Conservation (phyloP, 1,139 yeast species). For the Lodderomyces elongisporus region DNA sequence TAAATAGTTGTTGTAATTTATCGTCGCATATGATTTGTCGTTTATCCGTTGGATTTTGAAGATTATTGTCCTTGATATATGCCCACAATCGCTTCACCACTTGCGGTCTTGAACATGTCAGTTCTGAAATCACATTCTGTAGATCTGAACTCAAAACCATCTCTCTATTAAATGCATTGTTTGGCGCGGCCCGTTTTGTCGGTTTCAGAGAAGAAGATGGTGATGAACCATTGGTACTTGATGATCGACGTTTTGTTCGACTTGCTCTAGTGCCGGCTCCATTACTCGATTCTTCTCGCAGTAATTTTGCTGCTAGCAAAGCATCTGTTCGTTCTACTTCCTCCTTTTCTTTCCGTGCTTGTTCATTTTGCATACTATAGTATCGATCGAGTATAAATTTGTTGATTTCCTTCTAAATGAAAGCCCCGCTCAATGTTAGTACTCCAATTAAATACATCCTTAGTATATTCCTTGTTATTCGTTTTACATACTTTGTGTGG, state of each 20-base stretch:
- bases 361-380: constrained; percentile 34
- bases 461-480: background rate
- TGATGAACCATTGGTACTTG: background rate
- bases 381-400: constrained; percentile 59
- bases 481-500: constrained; percentile 39
- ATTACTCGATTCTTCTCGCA: constrained; percentile 23
- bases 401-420: constrained; percentile 54
- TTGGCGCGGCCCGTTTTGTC: constrained; percentile 12
- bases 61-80: constrained; percentile 56
- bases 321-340: constrained; percentile 40
- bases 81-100: constrained; percentile 72
- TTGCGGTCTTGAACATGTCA: constrained; percentile 56
- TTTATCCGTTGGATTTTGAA: constrained; percentile 68
- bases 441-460: constrained; percentile 13
- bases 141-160: constrained; percentile 49
- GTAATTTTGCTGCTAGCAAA: constrained; percentile 43
- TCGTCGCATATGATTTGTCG: constrained; percentile 70
- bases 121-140: constrained; percentile 37
- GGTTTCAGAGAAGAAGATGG: constrained; percentile 1
- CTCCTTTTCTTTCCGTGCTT: constrained; percentile 18
- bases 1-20: constrained; percentile 54
- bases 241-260: constrained; percentile 3
- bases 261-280: constrained; percentile 9
- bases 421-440: no score
- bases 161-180: constrained; percentile 33